phyloP scores from a whole-genome alignment of 768 basidiomycete genomes.

The Leccinum boreale region DNA sequence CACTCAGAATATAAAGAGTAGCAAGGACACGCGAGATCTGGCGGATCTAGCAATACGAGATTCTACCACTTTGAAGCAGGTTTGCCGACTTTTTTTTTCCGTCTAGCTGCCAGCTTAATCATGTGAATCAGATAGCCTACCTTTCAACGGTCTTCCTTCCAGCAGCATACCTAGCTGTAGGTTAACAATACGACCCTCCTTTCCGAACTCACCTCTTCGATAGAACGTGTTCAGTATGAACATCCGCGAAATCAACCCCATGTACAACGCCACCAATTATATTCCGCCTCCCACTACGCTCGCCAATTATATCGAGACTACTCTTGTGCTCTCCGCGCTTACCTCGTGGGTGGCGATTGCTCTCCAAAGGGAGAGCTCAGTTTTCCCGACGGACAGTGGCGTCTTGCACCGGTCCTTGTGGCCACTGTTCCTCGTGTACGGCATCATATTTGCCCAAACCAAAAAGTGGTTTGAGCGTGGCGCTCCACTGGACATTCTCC shows the following conservation, averaged over 20 bases:
- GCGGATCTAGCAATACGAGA: conserved; percentile 3
- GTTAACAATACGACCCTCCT: not conserved
- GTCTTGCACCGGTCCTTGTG: conserved; percentile 16
- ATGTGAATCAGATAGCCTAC: conserved; percentile 41
- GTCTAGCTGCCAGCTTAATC: not conserved
- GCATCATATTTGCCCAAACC: not conserved
- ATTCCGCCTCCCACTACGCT: conserved; percentile 18
- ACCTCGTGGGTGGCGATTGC: conserved; percentile 55
- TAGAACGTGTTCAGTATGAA: conserved; percentile 32
- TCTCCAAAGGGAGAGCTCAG: conserved; percentile 35
- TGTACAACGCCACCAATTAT: not conserved
- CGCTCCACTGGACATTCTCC: not conserved
- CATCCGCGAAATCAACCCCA: conserved; percentile 26
- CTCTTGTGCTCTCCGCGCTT: conserved; percentile 43
- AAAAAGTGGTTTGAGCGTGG: not conserved
- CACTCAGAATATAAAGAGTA: conserved; percentile 51
- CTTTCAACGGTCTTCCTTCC: conserved; percentile 59
- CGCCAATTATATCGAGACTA: conserved; percentile 36
- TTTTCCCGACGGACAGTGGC: conserved; percentile 8
- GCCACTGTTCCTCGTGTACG: conserved; percentile 20
- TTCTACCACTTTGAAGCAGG: conserved; percentile 20
- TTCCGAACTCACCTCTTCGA: conserved; percentile 13
- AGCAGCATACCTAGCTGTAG: conserved; percentile 39
- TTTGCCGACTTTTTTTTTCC: not conserved
- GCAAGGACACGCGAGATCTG: conserved; percentile 14